A percentile compares a stretch with the other conserved stretches of the same genome.
These are phyloP conservation scores for Conringia planisiliqua DNA, from an alignment of 345 rosid species.

Conservation along the genomic window DNA sequence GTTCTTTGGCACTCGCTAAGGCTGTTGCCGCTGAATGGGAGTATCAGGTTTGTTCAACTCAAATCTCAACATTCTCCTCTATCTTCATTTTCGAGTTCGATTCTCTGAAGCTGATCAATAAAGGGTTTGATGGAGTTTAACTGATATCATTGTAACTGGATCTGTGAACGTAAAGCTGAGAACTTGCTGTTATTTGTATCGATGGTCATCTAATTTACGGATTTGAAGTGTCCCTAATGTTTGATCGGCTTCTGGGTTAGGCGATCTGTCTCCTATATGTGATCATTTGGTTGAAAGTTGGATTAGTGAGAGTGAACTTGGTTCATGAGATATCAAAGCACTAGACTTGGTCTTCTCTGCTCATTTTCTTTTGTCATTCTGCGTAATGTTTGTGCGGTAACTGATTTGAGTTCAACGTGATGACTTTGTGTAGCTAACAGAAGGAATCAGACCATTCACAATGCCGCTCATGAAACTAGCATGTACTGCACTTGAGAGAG, in stretches of 20 bases:
- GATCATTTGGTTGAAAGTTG: background rate
- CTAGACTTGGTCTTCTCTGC: background rate
- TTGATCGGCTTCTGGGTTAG: background rate
- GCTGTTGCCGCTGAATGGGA: constrained; percentile 97
- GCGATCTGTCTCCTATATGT: background rate
- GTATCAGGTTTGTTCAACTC: constrained; percentile 58
- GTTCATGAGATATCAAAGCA: background rate
- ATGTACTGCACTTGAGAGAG: constrained; percentile 96
- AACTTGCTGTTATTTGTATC: background rate
- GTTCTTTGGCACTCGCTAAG: constrained; percentile 70
- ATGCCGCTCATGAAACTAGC: constrained; percentile 99
- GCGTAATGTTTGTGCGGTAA: background rate
- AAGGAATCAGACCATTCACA: constrained; percentile 96
- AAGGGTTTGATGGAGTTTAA: background rate
- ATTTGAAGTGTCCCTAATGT: background rate
- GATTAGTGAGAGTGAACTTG: background rate
- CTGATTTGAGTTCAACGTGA: constrained; percentile 18
- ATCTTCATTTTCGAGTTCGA: background rate
- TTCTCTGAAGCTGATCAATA: background rate
- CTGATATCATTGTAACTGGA: background rate
- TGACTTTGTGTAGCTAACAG: constrained; percentile 56
- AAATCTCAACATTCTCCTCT: background rate
- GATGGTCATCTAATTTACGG: background rate
- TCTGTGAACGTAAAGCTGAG: background rate
- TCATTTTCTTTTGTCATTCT: background rate